Base-by-base conservation (phyloP, 2,329 filamentous ascomycete species). In the Orbilia quercus region DNA sequence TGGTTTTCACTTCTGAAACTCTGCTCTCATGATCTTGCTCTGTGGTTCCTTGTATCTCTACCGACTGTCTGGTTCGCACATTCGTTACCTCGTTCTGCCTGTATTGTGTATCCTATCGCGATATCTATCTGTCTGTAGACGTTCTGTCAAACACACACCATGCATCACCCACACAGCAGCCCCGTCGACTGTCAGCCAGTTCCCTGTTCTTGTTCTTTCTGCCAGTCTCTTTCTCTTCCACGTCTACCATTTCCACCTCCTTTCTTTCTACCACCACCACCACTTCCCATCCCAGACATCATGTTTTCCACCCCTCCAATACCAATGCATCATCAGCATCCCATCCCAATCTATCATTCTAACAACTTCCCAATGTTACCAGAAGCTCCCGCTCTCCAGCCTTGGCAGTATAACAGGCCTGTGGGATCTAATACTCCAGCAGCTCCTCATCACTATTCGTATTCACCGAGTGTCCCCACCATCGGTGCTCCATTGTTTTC, bases 131-230 rank as follows among this genome's bases (percentile, higher is more conserved):
- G 23, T 25, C 14, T 51, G 22, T 50, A 9, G 7, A 12, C 45
- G 45, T 12, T n/a, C 25, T 22, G 18, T 16, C 11, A 51, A 34
- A 23, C 22, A 45, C 51, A 38, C 22, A 42, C 7, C 20, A 65
- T 65, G 62, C 42, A 51, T 45, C 53, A 45, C 20, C 23, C 28
- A 44, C 18, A 20, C n/a, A n/a, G 18, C 14, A 18, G 48, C 25
- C 28, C 47, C 23, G 23, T 38, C 38, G 36, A 55, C 25, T 47
- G 20, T 55, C 18, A 25, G n/a, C 60, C 54, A 16, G 9, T 28
- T 23, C 47, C 55, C 58, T 60, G 64, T 48, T 18, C 54, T 11
- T 69, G 64, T 20, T 47, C 14, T 48, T 48, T 51, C 22, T 69
- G 54, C 36, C 54, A 60, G 22, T 7, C 54, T 47, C 55, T 12